A percentile compares a stretch with the other conserved stretches of the same genome.
phyloP scores from a whole-genome alignment of 192 early-diverging fungal species.

The Pecoramyces ruminantium region DNA sequence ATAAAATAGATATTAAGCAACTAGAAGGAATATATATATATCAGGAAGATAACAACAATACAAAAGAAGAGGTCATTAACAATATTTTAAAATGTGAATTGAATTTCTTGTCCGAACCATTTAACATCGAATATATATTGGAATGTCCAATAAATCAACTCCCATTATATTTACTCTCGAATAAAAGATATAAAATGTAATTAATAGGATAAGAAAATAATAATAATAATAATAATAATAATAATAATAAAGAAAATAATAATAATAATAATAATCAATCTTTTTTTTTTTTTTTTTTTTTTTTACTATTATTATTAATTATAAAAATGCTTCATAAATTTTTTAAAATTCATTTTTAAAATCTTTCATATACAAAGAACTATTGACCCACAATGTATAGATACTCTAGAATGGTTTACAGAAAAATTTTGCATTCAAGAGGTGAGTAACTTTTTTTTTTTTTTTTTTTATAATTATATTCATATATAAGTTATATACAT shows the following conservation, averaged over 20 bases:
- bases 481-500: too few species aligned
- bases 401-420: background rate
- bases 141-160: background rate
- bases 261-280: too few species aligned
- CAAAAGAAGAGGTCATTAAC: background rate
- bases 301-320: too few species aligned
- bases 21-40: background rate
- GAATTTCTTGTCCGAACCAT: background rate
- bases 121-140: background rate
- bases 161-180: background rate
- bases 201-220: too few species aligned
- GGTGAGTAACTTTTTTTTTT: too few species aligned
- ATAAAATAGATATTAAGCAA: background rate
- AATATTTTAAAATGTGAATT: background rate
- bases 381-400: background rate
- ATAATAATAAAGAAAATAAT: too few species aligned
- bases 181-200: background rate
- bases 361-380: too few species aligned
- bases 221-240: too few species aligned
- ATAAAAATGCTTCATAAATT: too few species aligned
- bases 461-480: too few species aligned
- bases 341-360: too few species aligned
- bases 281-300: too few species aligned
- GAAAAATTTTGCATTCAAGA: background rate
- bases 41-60: background rate